These are phyloP conservation scores for Pythium scleroteichum DNA, from an alignment of 352 stramenopile species.

Conservation along the genomic window DNA sequence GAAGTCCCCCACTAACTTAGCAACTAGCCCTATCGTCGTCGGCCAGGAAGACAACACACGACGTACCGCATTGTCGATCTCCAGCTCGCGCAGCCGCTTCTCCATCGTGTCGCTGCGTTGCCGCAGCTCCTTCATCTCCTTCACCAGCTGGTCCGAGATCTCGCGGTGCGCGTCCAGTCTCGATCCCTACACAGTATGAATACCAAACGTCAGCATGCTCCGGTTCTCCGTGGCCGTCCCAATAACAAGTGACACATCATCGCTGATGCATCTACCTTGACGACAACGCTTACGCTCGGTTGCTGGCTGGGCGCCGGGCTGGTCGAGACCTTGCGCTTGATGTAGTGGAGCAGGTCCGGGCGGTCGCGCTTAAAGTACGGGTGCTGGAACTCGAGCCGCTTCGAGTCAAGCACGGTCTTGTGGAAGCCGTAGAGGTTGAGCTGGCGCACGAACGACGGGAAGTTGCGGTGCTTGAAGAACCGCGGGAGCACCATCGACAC, in stretches of 20 bases:
- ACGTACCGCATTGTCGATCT: conserved; percentile 86
- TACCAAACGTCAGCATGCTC: not conserved
- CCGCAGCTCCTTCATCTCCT: conserved; percentile 84
- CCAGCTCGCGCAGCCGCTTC: conserved; percentile 80
- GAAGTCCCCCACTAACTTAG: too few species aligned
- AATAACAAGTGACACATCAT: conserved; percentile 17
- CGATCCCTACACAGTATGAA: conserved; percentile 46
- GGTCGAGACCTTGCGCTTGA: conserved; percentile 87
- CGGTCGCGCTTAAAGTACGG: conserved; percentile 89
- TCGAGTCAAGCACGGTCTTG: conserved; percentile 92
- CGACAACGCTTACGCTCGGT: conserved; percentile 48
- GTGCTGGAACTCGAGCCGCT: conserved; percentile 93
- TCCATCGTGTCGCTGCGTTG: conserved; percentile 87
- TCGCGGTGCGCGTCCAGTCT: conserved; percentile 69
- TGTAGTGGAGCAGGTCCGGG: conserved; percentile 83
- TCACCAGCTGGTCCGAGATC: conserved; percentile 76
- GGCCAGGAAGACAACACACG: too few species aligned
- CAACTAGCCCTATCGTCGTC: too few species aligned
- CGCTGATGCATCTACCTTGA: conserved; percentile 43
- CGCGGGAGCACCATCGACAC: conserved; percentile 82
- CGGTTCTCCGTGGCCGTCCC: not conserved
- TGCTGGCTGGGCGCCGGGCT: conserved; percentile 29
- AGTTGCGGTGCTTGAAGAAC: conserved; percentile 94
- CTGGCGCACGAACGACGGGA: conserved; percentile 93
- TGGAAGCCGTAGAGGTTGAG: conserved; percentile 94